Evolutionary conservation across 75 land plant genomes (phyloP), one percentile per base, ranked within the genome.

Genomic region (Sequoiadendron giganteum): DNA sequence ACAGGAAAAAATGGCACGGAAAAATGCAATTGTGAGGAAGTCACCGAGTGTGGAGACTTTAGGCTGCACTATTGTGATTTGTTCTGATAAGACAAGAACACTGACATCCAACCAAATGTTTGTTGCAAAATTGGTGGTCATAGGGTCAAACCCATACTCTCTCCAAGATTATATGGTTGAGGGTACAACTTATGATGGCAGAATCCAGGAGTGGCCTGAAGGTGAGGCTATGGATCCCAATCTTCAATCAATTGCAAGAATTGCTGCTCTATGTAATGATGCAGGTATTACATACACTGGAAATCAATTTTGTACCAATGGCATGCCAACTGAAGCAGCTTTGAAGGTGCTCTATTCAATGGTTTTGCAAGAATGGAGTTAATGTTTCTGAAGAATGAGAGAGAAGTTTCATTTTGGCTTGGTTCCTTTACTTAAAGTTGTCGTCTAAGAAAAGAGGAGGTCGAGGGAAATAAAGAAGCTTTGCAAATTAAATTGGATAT

Each of bases 321-420:
- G 96, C 32, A 88, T 95, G 90, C 95, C 96, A 34, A 95, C 96
- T 34, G 96, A 95, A 82, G 96, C 96, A 86, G 96, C 96, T 84
- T 85, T 95, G 36, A 95, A 93, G 96, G 96, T 95, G 38, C 0
- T 36, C 0, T 36, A 36, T 36, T 36, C 38, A 0, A 36, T 36
- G 38, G 38, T 36, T 36, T 36, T 36, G 38, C 38, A 36, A 36
- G 38, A 36, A 0, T 36, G 38, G 38, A 0, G 38, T 36, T 36
- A 36, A 36, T 36, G 38, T 36, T 36, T 36, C 38, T 36, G 38
- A 36, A 36, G 38, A 36, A 36, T 36, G 0, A 36, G 38, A 36
- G 38, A 36, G 38, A 36, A 36, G 38, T 36, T 36, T 36, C 38
- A 36, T 36, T 36, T 36, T 36, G 38, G 38, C 38, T 36, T 36